Conservation (phyloP, 2,329 filamentous ascomycete genomes). For the Claviceps pusilla region DNA sequence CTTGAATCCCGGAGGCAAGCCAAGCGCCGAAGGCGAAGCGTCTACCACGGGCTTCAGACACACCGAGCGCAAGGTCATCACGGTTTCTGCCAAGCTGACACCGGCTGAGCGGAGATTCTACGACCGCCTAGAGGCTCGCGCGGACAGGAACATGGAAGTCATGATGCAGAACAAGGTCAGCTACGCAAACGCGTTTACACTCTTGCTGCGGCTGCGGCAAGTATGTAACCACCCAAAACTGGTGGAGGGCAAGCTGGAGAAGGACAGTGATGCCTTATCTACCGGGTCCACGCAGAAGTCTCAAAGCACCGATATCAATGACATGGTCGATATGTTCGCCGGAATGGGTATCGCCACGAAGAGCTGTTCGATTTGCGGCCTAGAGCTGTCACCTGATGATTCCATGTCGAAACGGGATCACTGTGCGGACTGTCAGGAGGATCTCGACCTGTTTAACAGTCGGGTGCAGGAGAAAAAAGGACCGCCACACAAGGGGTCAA, state of each 20-base stretch:
- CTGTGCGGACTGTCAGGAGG: constrained; percentile 61
- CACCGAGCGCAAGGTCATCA: constrained; percentile 77
- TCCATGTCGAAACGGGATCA: constrained; percentile 26
- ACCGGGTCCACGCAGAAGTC: constrained; percentile 42
- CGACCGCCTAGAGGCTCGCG: constrained; percentile 63
- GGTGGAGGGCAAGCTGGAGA: constrained; percentile 68
- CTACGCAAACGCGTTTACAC: constrained; percentile 84
- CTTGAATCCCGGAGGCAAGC: constrained; percentile 60
- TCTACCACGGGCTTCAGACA: constrained; percentile 67
- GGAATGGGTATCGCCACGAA: constrained; percentile 64
- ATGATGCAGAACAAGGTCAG: constrained; percentile 78
- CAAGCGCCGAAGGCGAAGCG: constrained; percentile 30
- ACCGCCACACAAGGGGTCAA: constrained; percentile 24
- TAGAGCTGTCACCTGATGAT: constrained; percentile 41
- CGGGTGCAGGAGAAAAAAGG: constrained; percentile 23
- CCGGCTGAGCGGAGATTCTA: constrained; percentile 76
- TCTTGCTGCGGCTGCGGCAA: constrained; percentile 80
- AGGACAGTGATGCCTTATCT: constrained; percentile 72
- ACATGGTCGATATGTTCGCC: constrained; percentile 72
- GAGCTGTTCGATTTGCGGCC: constrained; percentile 72
- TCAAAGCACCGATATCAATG: constrained; percentile 55
- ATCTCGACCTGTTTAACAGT: constrained; percentile 50
- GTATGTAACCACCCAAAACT: constrained; percentile 89
- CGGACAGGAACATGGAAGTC: constrained; percentile 70
- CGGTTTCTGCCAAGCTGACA: constrained; percentile 63